A percentile compares a stretch with the other conserved stretches of the same genome.
These are phyloP conservation scores for Cryphonectria carpinicola DNA, from an alignment of 2,329 filamentous ascomycete genomes.

Conservation along the genomic window DNA sequence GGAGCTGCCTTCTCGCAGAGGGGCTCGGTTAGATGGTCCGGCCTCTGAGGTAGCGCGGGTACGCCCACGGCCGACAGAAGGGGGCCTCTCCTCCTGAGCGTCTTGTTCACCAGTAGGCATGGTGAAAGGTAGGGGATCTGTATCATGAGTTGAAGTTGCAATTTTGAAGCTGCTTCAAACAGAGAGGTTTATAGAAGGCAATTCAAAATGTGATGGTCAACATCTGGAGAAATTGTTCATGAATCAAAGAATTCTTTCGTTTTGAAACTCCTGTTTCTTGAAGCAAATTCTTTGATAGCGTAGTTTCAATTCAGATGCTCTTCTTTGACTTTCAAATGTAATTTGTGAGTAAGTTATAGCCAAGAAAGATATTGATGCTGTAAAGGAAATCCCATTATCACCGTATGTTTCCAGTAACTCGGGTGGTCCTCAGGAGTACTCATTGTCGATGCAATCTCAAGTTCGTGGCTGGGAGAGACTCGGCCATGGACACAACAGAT, in stretches of 20 bases:
- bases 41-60: neutral
- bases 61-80: neutral
- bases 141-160: neutral
- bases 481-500: conserved; percentile 7
- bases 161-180: neutral
- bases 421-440: neutral
- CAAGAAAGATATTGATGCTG: neutral
- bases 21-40: neutral
- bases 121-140: neutral
- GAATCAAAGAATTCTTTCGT: neutral
- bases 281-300: neutral
- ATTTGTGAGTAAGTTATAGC: neutral
- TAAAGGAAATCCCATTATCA: neutral
- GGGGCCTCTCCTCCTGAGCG: neutral
- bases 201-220: neutral
- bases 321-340: neutral
- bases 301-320: neutral
- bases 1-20: conserved; percentile 7
- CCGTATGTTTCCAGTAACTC: neutral
- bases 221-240: neutral
- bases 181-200: neutral
- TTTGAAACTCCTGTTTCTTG: neutral
- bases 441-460: neutral
- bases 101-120: neutral
- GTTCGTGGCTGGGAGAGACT: conserved; percentile 3